Conservation (phyloP, 495 filamentous ascomycete species). For the Pseudoneurospora amorphoporcata region DNA sequence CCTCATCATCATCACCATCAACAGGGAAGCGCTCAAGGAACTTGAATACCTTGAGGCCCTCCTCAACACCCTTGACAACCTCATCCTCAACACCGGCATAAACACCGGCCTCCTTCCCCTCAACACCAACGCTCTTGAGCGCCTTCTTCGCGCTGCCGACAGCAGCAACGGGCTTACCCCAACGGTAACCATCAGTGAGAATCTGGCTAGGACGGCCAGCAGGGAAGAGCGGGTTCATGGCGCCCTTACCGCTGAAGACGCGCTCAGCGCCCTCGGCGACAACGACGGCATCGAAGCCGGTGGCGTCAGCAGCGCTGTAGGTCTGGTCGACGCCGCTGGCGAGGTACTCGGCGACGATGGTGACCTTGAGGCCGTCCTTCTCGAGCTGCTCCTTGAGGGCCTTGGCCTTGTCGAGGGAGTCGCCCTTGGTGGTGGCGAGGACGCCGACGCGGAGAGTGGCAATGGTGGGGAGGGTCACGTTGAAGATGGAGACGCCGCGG, state of each 20-base stretch:
- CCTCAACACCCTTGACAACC: conserved; percentile 29
- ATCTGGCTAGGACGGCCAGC: conserved; percentile 55
- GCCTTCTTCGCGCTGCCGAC: conserved; percentile 36
- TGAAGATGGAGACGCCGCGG: conserved; percentile 49
- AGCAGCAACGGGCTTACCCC: conserved; percentile 62
- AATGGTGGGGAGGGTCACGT: conserved; percentile 45
- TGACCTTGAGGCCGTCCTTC: conserved; percentile 40
- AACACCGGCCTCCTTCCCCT: conserved; percentile 39
- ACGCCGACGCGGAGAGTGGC: conserved; percentile 59
- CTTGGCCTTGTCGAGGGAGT: conserved; percentile 37
- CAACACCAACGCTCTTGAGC: conserved; percentile 30
- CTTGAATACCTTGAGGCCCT: conserved; percentile 56
- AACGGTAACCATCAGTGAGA: conserved; percentile 53
- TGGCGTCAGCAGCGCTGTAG: conserved; percentile 60
- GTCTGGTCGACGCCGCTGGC: conserved; percentile 51
- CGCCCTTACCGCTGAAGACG: conserved; percentile 34
- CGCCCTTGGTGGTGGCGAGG: conserved; percentile 35
- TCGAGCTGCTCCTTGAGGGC: conserved; percentile 37
- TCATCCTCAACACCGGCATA: conserved; percentile 25
- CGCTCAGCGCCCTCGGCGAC: conserved; percentile 46
- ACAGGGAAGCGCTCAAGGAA: background rate
- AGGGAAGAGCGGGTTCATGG: conserved; percentile 47
- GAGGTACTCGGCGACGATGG: conserved; percentile 55
- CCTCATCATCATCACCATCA: background rate
- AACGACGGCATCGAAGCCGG: conserved; percentile 61